Conservation (phyloP, 768 basidiomycete species). For the Russula olivacea region DNA sequence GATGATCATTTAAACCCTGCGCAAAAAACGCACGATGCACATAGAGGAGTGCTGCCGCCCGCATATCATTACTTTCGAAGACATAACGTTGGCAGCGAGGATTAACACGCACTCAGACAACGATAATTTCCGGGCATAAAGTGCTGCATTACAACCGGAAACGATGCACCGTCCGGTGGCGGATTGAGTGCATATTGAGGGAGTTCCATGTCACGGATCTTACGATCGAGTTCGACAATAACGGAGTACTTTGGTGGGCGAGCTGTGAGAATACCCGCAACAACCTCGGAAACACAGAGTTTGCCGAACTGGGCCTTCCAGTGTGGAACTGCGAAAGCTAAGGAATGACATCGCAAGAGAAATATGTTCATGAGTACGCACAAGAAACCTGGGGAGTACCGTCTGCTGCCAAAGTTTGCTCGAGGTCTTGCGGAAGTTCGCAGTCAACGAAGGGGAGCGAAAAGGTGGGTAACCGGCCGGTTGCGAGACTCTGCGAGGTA, state of each 20-base stretch:
- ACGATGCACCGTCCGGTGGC: constrained; percentile 43
- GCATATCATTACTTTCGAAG: neutral
- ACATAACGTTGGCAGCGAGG: neutral
- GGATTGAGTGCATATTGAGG: constrained; percentile 54
- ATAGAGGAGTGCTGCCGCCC: constrained; percentile 55
- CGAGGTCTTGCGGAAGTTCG: constrained; percentile 57
- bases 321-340: constrained; percentile 45
- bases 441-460: constrained; percentile 69
- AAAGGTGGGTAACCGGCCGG: constrained; percentile 62
- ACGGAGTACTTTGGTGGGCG: constrained; percentile 56
- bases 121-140: constrained; percentile 74
- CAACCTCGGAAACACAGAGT: constrained; percentile 61
- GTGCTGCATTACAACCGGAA: constrained; percentile 62
- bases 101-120: constrained; percentile 49
- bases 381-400: constrained; percentile 54
- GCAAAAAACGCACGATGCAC: constrained; percentile 75
- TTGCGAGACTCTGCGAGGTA: constrained; percentile 51
- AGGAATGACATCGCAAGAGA: neutral
- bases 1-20: constrained; percentile 59
- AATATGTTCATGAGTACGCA: constrained; percentile 33
- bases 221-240: constrained; percentile 56
- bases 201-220: constrained; percentile 56
- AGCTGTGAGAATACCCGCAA: constrained; percentile 61
- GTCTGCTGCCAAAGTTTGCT: constrained; percentile 52
- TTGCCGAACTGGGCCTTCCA: constrained; percentile 69